phyloP scores from a whole-genome alignment of 1,139 yeast genomes.

The Yamadazyma sp. region DNA sequence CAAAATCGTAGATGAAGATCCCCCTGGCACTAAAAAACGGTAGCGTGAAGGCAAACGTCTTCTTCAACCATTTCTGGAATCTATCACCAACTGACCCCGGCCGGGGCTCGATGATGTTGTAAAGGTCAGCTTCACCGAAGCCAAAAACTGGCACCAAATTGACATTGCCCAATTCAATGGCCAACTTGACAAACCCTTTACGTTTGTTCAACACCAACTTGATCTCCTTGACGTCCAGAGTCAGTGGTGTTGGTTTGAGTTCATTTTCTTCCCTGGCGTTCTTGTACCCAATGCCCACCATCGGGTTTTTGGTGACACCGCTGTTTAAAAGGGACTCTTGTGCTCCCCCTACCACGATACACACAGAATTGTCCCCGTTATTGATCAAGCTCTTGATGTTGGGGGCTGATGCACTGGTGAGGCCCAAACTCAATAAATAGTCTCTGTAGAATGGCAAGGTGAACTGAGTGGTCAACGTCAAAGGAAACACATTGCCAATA shows the following conservation, averaged over 20 bases:
- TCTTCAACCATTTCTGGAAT: slow-evolving; percentile 73
- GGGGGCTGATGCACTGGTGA: slow-evolving; percentile 78
- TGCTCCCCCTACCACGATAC: slow-evolving; percentile 95
- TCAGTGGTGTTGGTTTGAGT: not conserved
- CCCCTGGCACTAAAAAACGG: slow-evolving; percentile 95
- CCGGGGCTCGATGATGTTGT: slow-evolving; percentile 59
- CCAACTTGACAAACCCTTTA: slow-evolving; percentile 86
- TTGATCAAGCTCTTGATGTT: slow-evolving; percentile 67
- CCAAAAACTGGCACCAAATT: slow-evolving; percentile 84
- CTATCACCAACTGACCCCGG: slow-evolving; percentile 51
- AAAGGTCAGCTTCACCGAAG: slow-evolving; percentile 88
- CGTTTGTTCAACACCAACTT: slow-evolving; percentile 69
- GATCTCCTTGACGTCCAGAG: slow-evolving; percentile 10
- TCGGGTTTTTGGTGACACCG: slow-evolving; percentile 34
- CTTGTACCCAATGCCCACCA: slow-evolving; percentile 51
- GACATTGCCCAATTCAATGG: slow-evolving; percentile 76
- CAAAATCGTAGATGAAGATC: slow-evolving; percentile 88
- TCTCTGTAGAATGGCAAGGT: slow-evolving; percentile 87
- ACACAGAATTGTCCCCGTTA: slow-evolving; percentile 71
- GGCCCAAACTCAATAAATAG: slow-evolving; percentile 76
- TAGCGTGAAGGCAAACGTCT: slow-evolving; percentile 73
- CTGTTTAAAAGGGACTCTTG: slow-evolving; percentile 72
- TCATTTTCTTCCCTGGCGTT: slow-evolving; percentile 25
- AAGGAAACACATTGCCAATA: slow-evolving; percentile 65
- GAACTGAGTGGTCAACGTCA: slow-evolving; percentile 84